Evolutionary conservation across 768 basidiomycete species (phyloP), one percentile per base, ranked within the genome.

Genomic region (Pleurotus salmoneostramineus): DNA sequence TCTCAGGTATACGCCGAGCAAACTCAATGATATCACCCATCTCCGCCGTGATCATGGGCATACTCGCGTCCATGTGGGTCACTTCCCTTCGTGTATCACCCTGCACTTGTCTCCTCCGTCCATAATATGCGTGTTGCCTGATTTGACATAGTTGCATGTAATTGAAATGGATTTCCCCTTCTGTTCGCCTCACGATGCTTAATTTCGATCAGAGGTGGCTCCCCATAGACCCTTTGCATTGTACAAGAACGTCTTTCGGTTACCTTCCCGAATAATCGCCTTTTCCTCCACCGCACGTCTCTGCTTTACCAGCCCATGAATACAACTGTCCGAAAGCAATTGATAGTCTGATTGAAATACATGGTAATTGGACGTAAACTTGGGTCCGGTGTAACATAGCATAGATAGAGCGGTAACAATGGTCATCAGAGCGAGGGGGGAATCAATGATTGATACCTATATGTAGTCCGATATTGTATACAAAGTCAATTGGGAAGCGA

Each of bases 1-100:
- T 12, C 31, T 12, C 40, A 82, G 83, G 72, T 91, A 40, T 91
- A 91, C 63, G 86, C 89, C 17, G 89, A 91, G 68, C 88, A 90
- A 63, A 72, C 83, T 5, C 76, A 82, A 65, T 85, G 72, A 68
- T 12, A 55, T 12, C 6, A 15, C n/a, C 12, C 51, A 49, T 31
- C 48, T 49, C 48, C 48, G 48, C 48, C 48, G 48, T 49, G 48
- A 49, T 31, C 10, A 31, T 49, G 17, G 12, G 10, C 48, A 49
- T 15, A 32, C 17, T 32, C 33, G 33, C 27, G 11, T 49, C 10
- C 17, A 57, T 42, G 5, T 34, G 37, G n/a, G 6, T 45, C 17
- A 37, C 14, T 45, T 5, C 14, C 6, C 44, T 45, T 6, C 12
- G 44, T 15, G 44, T 27, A 27, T 17, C 44, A 45, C 44, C 10